Base-by-base conservation (phyloP, 2,329 filamentous ascomycete genomes). In the Lasiodiplodia sp. region DNA sequence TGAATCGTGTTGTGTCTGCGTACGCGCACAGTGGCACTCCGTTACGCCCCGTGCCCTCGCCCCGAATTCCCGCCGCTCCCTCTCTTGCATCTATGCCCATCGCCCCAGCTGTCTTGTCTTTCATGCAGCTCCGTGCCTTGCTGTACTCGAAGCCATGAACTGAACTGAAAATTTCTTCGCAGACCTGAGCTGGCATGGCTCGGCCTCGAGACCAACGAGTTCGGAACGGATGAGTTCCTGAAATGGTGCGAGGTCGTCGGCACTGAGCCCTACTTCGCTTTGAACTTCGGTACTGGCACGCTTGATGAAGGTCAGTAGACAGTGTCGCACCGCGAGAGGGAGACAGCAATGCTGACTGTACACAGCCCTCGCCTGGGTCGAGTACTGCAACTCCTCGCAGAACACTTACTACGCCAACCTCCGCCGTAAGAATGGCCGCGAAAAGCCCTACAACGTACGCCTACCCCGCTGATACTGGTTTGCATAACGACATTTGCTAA, bases 151-250 rank as follows among this genome's bases (percentile, higher is more conserved):
- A 55, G 7, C 18, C 64, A 69, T 44, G 66, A 18, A 44, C 69
- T 71, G 64, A 71, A 44, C 69, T 71, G 64, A 71, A 44, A 71
- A 11, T 16, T 44, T 28, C 7, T 40, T 14, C 47, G 67, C 74
- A 86, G 90, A 73, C 90, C 89, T 1, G 92, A 96, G 75, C 85
- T 96, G 66, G 92, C 92, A 5, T 96, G 92, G 93, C 83, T 91
- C 23, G 91, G 90, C 40, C 87, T 87, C 1, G 93, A 96, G 82
- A 87, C 85, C 34, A 96, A 96, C 77, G 84, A 90, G 70, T 94
- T 96, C 75, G 92, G 92, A 68, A 96, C 92, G 0, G 92, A 96
- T 78, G 93, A 96, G 82, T 96, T 96, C 80, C 88, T 96, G 86
- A 86, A 89, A 72, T 95, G 92, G 92, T 93, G 92, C 71, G 85